Conservation (phyloP, 225 moss, liverwort and hornwort genomes). For the Physcomitrellopsis africana region DNA sequence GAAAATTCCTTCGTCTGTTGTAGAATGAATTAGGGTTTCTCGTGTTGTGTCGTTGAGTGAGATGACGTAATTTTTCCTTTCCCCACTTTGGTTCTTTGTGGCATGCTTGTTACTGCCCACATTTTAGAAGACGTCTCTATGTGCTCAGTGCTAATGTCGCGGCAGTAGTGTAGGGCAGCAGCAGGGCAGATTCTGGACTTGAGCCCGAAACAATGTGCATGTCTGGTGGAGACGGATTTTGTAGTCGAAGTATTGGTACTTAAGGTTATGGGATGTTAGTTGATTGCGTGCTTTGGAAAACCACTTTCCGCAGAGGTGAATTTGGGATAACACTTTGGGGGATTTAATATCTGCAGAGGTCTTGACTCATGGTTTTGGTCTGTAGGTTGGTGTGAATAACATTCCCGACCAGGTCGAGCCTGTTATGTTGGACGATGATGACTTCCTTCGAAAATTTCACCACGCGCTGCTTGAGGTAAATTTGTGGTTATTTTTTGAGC, state of each 20-base stretch:
- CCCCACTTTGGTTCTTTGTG: not conserved
- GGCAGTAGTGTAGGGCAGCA: not conserved
- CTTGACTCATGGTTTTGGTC: constrained; percentile 16
- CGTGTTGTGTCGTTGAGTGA: not conserved
- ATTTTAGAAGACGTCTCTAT: not conserved
- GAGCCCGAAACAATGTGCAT: not conserved
- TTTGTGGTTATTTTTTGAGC: constrained; percentile 6
- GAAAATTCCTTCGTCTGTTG: not conserved
- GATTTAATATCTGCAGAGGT: not conserved
- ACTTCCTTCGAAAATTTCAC: constrained; percentile 91
- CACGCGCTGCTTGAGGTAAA: constrained; percentile 94
- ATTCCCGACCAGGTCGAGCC: constrained; percentile 90
- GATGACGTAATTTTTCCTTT: not conserved
- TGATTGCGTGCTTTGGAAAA: constrained; percentile 2
- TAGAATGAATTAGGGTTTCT: not conserved
- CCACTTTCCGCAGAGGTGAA: not conserved
- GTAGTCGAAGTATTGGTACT: not conserved
- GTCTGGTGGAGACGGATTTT: not conserved
- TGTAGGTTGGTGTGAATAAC: constrained; percentile 78
- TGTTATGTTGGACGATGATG: constrained; percentile 75
- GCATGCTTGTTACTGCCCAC: not conserved
- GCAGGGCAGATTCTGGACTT: not conserved
- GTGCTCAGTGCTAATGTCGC: not conserved
- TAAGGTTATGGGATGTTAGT: not conserved
- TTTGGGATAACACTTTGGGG: not conserved